Conservation (phyloP, 2,329 filamentous ascomycete genomes). For the Pyricularia sp. region DNA sequence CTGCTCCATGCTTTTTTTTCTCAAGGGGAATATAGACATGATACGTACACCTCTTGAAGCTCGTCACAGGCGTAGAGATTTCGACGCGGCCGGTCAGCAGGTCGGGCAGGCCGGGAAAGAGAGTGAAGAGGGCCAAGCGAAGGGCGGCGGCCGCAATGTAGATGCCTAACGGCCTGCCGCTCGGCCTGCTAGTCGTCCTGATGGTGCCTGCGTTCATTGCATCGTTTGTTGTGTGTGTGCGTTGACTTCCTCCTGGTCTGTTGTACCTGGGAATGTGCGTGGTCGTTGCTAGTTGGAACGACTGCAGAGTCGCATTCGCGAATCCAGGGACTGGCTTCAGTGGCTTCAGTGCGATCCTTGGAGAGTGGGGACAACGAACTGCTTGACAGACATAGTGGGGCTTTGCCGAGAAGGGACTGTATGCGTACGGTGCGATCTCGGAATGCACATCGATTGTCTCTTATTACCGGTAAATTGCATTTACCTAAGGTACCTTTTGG, state of each 20-base stretch:
- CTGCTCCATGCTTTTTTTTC: neutral
- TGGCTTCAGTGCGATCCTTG: neutral
- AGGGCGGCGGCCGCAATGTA: constrained; percentile 70
- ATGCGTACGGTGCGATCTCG: neutral
- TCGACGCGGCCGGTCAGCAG: constrained; percentile 86
- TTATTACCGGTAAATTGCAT: no score
- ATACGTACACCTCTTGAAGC: constrained; percentile 85
- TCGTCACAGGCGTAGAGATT: constrained; percentile 92
- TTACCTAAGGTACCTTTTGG: no score
- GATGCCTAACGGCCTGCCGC: constrained; percentile 47
- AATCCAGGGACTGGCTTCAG: neutral
- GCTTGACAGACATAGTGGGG: neutral
- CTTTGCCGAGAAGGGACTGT: neutral
- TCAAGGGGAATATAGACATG: neutral
- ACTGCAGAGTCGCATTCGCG: neutral
- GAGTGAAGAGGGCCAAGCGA: constrained; percentile 68
- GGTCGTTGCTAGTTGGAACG: neutral
- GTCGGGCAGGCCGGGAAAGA: constrained; percentile 76
- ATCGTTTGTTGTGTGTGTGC: neutral
- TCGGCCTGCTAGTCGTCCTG: constrained; percentile 8
- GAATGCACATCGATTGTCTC: neutral
- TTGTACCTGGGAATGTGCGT: neutral
- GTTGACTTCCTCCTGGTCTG: neutral
- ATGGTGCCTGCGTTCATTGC: constrained; percentile 13
- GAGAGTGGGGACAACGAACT: neutral